These are phyloP conservation scores for Fraxinus floribunda DNA, from an alignment of 305 asterid species.

Conservation along the genomic window DNA sequence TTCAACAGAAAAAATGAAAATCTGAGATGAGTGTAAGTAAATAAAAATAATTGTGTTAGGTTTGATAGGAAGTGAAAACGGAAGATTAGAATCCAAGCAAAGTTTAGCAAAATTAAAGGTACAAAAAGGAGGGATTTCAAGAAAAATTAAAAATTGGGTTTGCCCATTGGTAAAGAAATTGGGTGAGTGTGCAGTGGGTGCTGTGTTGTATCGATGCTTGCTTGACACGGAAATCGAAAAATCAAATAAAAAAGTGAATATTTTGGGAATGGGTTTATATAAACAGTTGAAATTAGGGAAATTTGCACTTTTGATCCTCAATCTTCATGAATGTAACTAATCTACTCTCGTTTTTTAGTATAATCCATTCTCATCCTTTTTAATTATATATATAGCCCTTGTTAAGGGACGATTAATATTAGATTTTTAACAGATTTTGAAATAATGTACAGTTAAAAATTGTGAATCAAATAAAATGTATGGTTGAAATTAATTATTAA, in stretches of 20 bases:
- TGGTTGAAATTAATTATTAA: too few relatives aligned
- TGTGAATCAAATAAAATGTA: too few relatives aligned
- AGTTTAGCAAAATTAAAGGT: constrained; percentile 10
- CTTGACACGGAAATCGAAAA: constrained; percentile 66
- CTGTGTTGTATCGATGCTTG: constrained; percentile 66
- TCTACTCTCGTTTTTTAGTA: too few relatives aligned
- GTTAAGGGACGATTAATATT: too few relatives aligned
- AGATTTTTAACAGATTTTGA: too few relatives aligned
- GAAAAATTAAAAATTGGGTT: constrained; percentile 12
- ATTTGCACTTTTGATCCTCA: neutral
- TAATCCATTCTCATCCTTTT: too few relatives aligned
- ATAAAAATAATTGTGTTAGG: constrained; percentile 2
- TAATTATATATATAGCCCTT: too few relatives aligned
- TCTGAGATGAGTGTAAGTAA: constrained; percentile 20
- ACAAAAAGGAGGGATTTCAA: neutral
- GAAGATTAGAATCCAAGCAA: constrained; percentile 50
- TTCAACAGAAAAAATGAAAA: constrained; percentile 19
- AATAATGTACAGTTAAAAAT: too few relatives aligned
- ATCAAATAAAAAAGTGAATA: constrained; percentile 1
- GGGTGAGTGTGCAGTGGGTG: constrained; percentile 26
- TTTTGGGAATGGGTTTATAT: neutral
- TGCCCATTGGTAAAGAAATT: constrained; percentile 51
- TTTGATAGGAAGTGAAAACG: constrained; percentile 14
- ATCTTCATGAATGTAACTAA: neutral
- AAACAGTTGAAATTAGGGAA: too few relatives aligned